Evolutionary conservation across 23 red algal species (phyloP).

Genomic region (Gracilaria caudata): DNA sequence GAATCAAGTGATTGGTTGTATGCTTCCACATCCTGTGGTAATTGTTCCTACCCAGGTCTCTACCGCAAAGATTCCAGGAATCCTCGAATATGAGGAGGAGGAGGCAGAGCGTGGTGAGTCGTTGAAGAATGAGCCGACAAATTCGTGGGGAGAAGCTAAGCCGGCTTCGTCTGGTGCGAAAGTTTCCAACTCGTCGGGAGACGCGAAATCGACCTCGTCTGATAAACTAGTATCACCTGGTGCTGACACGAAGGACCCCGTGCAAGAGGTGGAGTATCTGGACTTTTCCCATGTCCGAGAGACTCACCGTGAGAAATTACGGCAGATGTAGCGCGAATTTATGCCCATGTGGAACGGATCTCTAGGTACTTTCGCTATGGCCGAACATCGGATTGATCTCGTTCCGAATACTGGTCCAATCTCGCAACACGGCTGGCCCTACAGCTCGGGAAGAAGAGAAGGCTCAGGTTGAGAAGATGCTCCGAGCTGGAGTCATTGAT

Average conservation of each 20-base stretch:
- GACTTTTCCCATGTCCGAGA: not conserved
- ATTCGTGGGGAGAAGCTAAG: not conserved
- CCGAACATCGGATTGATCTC: constrained; percentile 14
- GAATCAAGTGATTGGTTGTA: not conserved
- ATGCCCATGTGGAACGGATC: not conserved
- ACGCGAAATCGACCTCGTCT: not conserved
- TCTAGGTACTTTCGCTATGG: not conserved
- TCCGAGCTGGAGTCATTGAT: not conserved
- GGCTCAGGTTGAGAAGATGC: not conserved
- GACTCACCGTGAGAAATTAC: not conserved
- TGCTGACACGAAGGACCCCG: not conserved
- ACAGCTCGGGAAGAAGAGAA: not conserved
- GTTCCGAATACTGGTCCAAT: not conserved
- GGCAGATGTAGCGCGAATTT: not conserved
- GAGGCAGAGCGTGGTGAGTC: not conserved
- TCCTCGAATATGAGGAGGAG: not conserved
- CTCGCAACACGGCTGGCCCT: not conserved
- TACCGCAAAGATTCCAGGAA: not conserved
- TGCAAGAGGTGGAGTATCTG: not conserved
- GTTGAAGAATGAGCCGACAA: not conserved
- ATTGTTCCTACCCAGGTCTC: constrained; percentile 16
- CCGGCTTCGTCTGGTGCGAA: not conserved
- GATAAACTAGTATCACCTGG: not conserved
- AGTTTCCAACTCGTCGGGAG: not conserved
- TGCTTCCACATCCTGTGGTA: not conserved